Evolutionary conservation across 345 rosid species (phyloP).

Genomic region (Euphorbia tirucalli): DNA sequence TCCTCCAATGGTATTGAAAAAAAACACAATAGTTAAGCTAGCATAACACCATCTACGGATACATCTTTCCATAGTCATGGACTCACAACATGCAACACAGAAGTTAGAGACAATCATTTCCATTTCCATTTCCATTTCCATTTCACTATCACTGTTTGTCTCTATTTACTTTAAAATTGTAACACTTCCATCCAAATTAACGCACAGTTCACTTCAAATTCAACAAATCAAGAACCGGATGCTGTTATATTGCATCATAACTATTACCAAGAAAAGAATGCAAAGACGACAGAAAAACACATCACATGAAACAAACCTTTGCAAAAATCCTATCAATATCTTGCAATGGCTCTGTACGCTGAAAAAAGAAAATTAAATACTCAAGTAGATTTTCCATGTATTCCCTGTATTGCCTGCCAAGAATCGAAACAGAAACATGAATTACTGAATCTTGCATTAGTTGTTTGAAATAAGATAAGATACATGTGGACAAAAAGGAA

Average conservation of each 20-base stretch:
- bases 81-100: background rate
- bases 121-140: background rate
- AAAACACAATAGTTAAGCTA: background rate
- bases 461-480: slow-evolving; percentile 6
- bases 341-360: slow-evolving; percentile 92
- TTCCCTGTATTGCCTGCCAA: slow-evolving; percentile 71
- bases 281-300: slow-evolving; percentile 5
- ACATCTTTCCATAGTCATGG: background rate
- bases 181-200: background rate
- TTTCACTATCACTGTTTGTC: background rate
- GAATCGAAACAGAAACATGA: background rate
- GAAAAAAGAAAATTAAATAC: slow-evolving; percentile 71
- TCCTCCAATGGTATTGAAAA: background rate
- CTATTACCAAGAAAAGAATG: background rate
- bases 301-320: slow-evolving; percentile 44
- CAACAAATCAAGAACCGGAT: background rate
- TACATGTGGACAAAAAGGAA: slow-evolving; percentile 18
- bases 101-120: background rate
- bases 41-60: background rate
- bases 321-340: slow-evolving; percentile 82
- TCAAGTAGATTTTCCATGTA: slow-evolving; percentile 73
- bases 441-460: slow-evolving; percentile 4
- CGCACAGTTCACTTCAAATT: background rate
- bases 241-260: background rate
- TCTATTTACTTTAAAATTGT: background rate